Conservation (phyloP, 805 yeast species). For the Wickerhamomyces mucosus region DNA sequence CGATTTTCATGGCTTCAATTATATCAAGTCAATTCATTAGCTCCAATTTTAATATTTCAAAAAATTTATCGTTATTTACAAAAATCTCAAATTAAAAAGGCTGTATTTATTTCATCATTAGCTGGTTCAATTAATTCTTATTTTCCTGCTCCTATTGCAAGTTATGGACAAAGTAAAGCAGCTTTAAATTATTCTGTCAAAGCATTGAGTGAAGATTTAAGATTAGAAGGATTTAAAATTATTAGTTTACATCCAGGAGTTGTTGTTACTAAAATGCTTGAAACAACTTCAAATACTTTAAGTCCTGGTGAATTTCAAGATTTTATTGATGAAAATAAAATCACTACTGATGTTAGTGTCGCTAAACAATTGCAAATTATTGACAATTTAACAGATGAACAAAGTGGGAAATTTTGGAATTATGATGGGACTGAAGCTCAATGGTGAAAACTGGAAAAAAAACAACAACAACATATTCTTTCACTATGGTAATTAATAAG, state of each 20-base stretch:
- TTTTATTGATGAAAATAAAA: background rate
- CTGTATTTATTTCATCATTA: conserved; percentile 21
- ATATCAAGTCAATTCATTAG: conserved; percentile 5
- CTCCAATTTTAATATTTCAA: conserved; percentile 3
- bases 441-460: too few species aligned
- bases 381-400: conserved; percentile 13
- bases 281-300: background rate
- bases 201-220: conserved; percentile 20
- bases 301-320: too few species aligned
- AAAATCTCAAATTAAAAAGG: conserved; percentile 12
- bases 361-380: conserved; percentile 10
- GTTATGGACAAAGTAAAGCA: conserved; percentile 29
- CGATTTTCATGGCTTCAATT: background rate
- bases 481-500: too few species aligned
- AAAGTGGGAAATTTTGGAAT: conserved; percentile 20
- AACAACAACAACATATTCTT: too few species aligned
- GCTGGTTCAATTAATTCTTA: conserved; percentile 18
- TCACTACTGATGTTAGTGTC: conserved; percentile 21
- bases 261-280: conserved; percentile 26
- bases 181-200: conserved; percentile 24
- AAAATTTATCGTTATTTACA: conserved; percentile 9
- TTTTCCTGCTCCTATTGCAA: conserved; percentile 10
- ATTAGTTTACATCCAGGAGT: conserved; percentile 31
- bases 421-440: conserved; percentile 14
- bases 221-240: conserved; percentile 20